Evolutionary conservation across 805 yeast genomes (phyloP).

Genomic region (Zygosaccharomyces rouxii): DNA sequence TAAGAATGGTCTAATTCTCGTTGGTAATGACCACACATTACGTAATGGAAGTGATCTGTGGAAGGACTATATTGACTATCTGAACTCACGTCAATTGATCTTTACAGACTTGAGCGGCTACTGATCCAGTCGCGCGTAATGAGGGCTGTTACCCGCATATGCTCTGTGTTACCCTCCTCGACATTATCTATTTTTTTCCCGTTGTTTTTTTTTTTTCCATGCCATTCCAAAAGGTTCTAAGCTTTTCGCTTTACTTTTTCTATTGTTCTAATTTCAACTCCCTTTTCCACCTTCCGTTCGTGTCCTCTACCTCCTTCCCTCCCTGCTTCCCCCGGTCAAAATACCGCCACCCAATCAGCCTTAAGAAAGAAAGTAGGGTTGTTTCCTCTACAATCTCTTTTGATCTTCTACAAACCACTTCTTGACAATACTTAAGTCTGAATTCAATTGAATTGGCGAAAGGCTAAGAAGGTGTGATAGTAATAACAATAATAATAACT

Average conservation of each 20-base stretch:
- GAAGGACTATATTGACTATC: slow-evolving; percentile 45
- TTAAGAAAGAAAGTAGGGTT: neutral
- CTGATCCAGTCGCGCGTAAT: no score
- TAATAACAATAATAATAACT: neutral
- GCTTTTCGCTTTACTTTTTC: neutral
- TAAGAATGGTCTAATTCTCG: slow-evolving; percentile 52
- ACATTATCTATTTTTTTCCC: neutral
- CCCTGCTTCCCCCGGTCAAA: neutral
- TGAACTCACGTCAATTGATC: slow-evolving; percentile 36
- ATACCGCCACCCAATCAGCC: slow-evolving; percentile 1
- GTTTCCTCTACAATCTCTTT: neutral
- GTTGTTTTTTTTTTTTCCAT: neutral
- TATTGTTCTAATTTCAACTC: neutral
- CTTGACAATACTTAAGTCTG: neutral
- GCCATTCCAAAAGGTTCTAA: slow-evolving; percentile 1
- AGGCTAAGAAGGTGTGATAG: neutral
- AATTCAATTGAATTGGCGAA: neutral
- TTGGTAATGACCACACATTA: slow-evolving; percentile 57
- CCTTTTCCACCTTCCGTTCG: neutral
- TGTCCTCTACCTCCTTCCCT: neutral
- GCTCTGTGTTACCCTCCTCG: neutral
- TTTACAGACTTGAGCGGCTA: slow-evolving; percentile 23
- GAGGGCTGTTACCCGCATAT: neutral
- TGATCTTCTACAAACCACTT: slow-evolving; percentile 6
- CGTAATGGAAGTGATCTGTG: slow-evolving; percentile 44